Conservation (phyloP, 495 filamentous ascomycete species). For the Penicillium antarcticum region DNA sequence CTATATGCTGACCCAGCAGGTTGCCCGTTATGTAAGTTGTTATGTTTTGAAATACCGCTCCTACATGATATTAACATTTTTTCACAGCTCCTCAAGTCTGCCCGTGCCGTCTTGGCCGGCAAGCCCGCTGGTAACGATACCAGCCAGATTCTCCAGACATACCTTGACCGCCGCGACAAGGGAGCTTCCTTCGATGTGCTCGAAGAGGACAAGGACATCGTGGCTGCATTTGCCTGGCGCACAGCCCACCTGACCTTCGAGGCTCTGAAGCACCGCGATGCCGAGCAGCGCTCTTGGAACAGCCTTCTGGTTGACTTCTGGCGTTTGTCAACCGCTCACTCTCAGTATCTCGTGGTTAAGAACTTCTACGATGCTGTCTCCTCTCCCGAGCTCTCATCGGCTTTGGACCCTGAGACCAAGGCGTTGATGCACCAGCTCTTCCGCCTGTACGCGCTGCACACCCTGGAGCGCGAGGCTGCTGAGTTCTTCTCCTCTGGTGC, state of each 20-base stretch:
- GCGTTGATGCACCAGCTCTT: slow-evolving; percentile 59
- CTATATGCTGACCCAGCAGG: slow-evolving; percentile 77
- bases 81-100: slow-evolving; percentile 55
- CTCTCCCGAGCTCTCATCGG: slow-evolving; percentile 37
- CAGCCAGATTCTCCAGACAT: slow-evolving; percentile 53
- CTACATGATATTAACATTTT: slow-evolving; percentile 5
- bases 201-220: slow-evolving; percentile 57
- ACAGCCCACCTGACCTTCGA: slow-evolving; percentile 68
- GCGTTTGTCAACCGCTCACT: slow-evolving; percentile 64
- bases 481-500: slow-evolving; percentile 66
- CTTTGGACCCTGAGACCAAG: slow-evolving; percentile 52
- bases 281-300: slow-evolving; percentile 68
- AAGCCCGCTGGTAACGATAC: slow-evolving; percentile 56
- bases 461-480: slow-evolving; percentile 59
- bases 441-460: slow-evolving; percentile 62
- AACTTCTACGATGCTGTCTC: slow-evolving; percentile 68
- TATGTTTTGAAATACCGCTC: neutral
- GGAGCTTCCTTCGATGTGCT: slow-evolving; percentile 67
- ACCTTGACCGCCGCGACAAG: slow-evolving; percentile 59
- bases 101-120: slow-evolving; percentile 58
- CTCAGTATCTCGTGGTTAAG: slow-evolving; percentile 66
- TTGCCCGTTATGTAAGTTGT: slow-evolving; percentile 59
- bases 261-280: slow-evolving; percentile 66
- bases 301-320: slow-evolving; percentile 70
- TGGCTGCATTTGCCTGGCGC: slow-evolving; percentile 68